A percentile compares a stretch with the other conserved stretches of the same genome.
These are phyloP conservation scores for Colletotrichum gloeosporioides DNA, from an alignment of 2,329 filamentous ascomycete genomes.

Conservation along the genomic window DNA sequence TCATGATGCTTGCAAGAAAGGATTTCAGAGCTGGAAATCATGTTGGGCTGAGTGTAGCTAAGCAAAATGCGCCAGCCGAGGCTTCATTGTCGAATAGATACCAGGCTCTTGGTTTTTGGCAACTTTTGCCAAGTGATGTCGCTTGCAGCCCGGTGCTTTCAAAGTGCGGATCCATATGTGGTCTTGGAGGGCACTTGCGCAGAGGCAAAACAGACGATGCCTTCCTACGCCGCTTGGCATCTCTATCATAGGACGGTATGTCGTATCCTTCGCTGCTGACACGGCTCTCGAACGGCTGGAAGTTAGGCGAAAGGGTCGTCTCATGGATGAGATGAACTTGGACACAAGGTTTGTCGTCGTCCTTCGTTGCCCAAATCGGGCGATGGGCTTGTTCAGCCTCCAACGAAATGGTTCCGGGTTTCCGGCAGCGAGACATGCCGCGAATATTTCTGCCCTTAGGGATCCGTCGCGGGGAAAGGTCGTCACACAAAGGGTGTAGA, in stretches of 20 bases:
- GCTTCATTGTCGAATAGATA: fast-evolving
- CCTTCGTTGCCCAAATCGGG: neutral
- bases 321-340: neutral
- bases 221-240: neutral
- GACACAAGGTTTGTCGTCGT: neutral
- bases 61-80: neutral
- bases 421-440: no score
- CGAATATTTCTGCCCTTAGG: neutral
- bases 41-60: neutral
- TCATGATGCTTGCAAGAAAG: neutral
- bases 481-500: neutral
- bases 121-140: neutral
- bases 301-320: neutral
- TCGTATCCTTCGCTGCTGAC: neutral
- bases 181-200: neutral
- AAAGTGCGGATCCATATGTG: neutral
- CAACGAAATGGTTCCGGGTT: neutral
- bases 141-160: neutral
- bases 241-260: neutral
- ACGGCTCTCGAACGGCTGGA: neutral
- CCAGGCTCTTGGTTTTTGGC: fast-evolving
- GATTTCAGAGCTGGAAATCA: fast-evolving
- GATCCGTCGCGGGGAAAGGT: neutral
- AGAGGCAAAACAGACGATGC: neutral
- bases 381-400: neutral